A percentile compares a stretch with the other conserved stretches of the same genome.
phyloP scores from a whole-genome alignment of 2,329 filamentous ascomycete species.

The Colletotrichum paranaense region DNA sequence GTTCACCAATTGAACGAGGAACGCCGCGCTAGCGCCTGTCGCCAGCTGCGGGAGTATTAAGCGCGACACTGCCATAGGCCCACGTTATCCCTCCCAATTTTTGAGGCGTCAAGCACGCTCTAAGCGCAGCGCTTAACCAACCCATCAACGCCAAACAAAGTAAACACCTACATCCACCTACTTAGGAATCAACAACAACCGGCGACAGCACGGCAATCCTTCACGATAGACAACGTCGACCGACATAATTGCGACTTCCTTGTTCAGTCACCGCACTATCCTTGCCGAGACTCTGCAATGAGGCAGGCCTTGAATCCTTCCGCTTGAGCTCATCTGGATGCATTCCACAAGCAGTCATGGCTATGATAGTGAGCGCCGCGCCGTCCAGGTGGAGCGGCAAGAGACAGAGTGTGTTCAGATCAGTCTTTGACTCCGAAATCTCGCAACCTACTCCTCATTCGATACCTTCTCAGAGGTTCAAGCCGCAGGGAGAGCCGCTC shows the following conservation, averaged over 20 bases:
- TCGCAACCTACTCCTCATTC: conserved; percentile 60
- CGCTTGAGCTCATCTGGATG: conserved; percentile 19
- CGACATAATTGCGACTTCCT: neutral
- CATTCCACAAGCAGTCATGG: conserved; percentile 12
- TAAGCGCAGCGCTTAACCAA: conserved; percentile 36
- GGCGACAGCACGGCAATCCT: neutral
- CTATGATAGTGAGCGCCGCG: conserved; percentile 19
- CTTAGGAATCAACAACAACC: conserved; percentile 4
- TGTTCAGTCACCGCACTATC: neutral
- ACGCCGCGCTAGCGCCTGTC: conserved; percentile 14
- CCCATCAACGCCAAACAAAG: conserved; percentile 18
- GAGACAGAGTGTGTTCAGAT: conserved; percentile 63
- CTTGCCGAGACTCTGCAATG: conserved; percentile 18
- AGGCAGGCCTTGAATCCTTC: conserved; percentile 25
- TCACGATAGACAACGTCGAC: neutral
- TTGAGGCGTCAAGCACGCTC: conserved; percentile 13
- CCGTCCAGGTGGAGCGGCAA: conserved; percentile 32
- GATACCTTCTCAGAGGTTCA: conserved; percentile 50
- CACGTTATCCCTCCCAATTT: conserved; percentile 1
- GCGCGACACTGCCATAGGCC: conserved; percentile 32
- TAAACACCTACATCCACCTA: conserved; percentile 30
- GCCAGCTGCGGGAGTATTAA: conserved; percentile 24
- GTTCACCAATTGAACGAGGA: neutral
- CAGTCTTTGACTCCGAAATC: conserved; percentile 65
- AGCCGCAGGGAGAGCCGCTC: conserved; percentile 58